Conservation (phyloP, 1,139 yeast species). For the Zygoascus sp. region DNA sequence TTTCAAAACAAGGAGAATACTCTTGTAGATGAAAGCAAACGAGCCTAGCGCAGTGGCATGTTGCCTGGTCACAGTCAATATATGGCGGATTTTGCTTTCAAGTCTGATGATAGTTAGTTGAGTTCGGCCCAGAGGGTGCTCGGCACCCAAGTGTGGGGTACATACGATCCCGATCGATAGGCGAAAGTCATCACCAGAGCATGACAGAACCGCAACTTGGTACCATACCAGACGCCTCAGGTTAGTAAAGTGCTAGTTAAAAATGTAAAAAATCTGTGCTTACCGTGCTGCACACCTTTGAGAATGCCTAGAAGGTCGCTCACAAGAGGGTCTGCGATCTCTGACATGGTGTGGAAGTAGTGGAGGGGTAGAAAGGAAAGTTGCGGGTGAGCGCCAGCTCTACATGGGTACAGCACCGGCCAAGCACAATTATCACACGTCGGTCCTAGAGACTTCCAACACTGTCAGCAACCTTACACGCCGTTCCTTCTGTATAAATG, state of each 20-base stretch:
- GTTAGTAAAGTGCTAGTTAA: background rate
- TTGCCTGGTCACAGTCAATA: conserved; percentile 54
- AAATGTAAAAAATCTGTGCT: background rate
- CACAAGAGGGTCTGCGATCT: conserved; percentile 4
- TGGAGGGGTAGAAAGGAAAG: background rate
- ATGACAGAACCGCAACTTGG: conserved; percentile 68
- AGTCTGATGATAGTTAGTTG: conserved; percentile 2
- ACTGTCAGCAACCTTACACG: too few species aligned
- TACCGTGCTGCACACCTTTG: conserved; percentile 11
- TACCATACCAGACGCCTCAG: conserved; percentile 58
- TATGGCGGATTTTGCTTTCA: conserved; percentile 36
- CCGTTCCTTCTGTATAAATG: too few species aligned
- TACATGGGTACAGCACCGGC: too few species aligned
- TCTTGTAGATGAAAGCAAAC: conserved; percentile 62
- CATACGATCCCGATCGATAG: conserved; percentile 42
- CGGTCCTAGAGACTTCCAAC: too few species aligned
- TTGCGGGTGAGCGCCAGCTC: background rate
- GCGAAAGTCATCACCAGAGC: conserved; percentile 60
- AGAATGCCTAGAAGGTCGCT: conserved; percentile 7
- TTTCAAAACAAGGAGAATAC: conserved; percentile 32
- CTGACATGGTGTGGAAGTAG: conserved; percentile 1
- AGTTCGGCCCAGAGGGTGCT: background rate
- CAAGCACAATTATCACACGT: too few species aligned
- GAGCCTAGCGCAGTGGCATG: conserved; percentile 66
- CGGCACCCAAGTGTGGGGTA: conserved; percentile 7